Evolutionary conservation across 805 yeast species (phyloP).

Genomic region (Saccharomycopsis vini): DNA sequence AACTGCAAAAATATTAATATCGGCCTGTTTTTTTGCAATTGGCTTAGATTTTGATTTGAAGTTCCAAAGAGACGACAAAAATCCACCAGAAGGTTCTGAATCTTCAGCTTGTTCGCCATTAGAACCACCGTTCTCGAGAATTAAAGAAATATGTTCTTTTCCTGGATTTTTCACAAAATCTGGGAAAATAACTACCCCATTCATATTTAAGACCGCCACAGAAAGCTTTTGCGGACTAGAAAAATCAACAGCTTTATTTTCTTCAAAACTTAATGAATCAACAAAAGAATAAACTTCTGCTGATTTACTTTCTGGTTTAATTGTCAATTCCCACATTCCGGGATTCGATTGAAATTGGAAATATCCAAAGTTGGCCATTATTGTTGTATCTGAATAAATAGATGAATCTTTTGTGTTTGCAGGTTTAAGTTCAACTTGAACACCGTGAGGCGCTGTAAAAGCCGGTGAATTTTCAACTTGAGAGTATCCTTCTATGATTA

Average conservation of each 20-base stretch:
- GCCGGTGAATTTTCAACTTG: conserved; percentile 40
- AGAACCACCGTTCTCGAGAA: not conserved
- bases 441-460: conserved; percentile 47
- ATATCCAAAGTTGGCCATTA: conserved; percentile 80
- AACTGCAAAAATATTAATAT: conserved; percentile 69
- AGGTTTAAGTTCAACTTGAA: conserved; percentile 28
- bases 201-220: conserved; percentile 34
- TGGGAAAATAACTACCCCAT: conserved; percentile 40
- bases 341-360: conserved; percentile 69
- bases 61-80: conserved; percentile 17
- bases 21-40: conserved; percentile 35
- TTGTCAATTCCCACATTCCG: conserved; percentile 52
- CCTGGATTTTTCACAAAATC: conserved; percentile 36
- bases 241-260: not conserved
- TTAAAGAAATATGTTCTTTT: conserved; percentile 23
- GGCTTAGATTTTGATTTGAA: not conserved
- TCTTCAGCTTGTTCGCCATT: conserved; percentile 7
- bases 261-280: conserved; percentile 24
- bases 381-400: conserved; percentile 43
- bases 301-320: conserved; percentile 35
- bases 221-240: conserved; percentile 10
- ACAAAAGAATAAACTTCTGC: conserved; percentile 33
- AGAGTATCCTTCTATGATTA: conserved; percentile 56
- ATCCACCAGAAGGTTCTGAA: conserved; percentile 10
- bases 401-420: not conserved